Conservation (phyloP, 2,329 filamentous ascomycete genomes). For the Sporothrix brunneoviolacea region DNA sequence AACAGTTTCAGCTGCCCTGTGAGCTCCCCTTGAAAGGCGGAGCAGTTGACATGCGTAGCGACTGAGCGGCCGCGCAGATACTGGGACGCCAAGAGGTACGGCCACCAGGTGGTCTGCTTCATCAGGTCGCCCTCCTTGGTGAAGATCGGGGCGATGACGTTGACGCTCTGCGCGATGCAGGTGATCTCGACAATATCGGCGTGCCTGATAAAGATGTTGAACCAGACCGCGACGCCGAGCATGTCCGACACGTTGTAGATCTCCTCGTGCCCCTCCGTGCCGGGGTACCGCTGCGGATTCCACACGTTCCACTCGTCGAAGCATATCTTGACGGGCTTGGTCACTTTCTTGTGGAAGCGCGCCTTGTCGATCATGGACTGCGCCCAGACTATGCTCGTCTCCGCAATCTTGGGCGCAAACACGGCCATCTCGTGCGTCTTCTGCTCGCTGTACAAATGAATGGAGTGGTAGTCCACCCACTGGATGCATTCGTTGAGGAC, state of each 20-base stretch:
- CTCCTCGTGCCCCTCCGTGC: constrained; percentile 66
- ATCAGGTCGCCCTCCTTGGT: constrained; percentile 50
- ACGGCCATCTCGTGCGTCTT: constrained; percentile 9
- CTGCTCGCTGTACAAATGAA: constrained; percentile 40
- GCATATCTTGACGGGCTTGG: constrained; percentile 51
- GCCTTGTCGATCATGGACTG: constrained; percentile 1
- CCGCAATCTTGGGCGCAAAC: background rate
- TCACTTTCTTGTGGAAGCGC: background rate
- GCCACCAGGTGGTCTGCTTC: constrained; percentile 72
- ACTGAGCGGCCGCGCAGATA: constrained; percentile 53
- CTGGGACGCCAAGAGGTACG: constrained; percentile 59
- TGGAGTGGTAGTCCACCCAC: constrained; percentile 70
- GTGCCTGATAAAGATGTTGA: constrained; percentile 72
- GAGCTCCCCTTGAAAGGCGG: background rate
- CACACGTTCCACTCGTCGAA: constrained; percentile 86
- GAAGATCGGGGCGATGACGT: constrained; percentile 73
- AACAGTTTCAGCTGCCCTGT: background rate
- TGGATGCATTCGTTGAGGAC: constrained; percentile 62
- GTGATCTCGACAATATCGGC: constrained; percentile 67
- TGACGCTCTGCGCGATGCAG: constrained; percentile 70
- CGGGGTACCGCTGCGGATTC: constrained; percentile 65
- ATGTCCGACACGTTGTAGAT: constrained; percentile 68
- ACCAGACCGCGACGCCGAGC: constrained; percentile 65
- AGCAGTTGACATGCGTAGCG: background rate
- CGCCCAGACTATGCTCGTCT: constrained; percentile 2